Conservation (phyloP, 768 basidiomycete species). For the Amanita molliuscula region DNA sequence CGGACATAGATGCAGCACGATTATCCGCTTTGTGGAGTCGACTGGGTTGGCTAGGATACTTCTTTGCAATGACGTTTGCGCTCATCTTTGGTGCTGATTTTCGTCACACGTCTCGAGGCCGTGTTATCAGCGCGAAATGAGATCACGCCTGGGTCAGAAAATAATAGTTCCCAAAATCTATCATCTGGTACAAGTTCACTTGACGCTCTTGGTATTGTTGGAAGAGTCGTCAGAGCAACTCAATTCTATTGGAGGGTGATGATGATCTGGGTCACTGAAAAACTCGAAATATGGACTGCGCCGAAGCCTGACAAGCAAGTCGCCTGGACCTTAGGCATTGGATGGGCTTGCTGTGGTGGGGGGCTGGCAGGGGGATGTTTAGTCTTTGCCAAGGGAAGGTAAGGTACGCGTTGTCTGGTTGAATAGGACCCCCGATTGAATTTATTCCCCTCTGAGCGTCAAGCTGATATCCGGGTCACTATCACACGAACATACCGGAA, state of each 20-base stretch:
- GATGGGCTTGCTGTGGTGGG: conserved; percentile 90
- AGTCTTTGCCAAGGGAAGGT: conserved; percentile 73
- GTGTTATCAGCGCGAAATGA: conserved; percentile 66
- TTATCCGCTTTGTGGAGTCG: conserved; percentile 82
- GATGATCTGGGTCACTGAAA: conserved; percentile 46
- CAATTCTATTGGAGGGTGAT: conserved; percentile 30
- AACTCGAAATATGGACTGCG: conserved; percentile 66
- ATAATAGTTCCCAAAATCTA: conserved; percentile 2
- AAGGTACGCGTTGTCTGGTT: conserved; percentile 16
- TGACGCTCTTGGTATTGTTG: conserved; percentile 6
- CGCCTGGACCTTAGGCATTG: conserved; percentile 86
- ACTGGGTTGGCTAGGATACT: conserved; percentile 84
- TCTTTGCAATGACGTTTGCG: conserved; percentile 67
- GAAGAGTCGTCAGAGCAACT: conserved; percentile 18
- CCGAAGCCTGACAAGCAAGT: conserved; percentile 77
- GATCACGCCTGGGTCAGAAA: conserved; percentile 17
- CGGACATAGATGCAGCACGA: conserved; percentile 63
- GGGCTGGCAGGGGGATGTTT: conserved; percentile 83
- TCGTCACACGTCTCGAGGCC: conserved; percentile 62
- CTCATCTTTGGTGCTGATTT: conserved; percentile 57
- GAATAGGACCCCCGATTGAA: not conserved
- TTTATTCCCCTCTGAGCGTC: conserved; percentile 38
- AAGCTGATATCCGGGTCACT: conserved; percentile 68
- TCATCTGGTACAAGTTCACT: conserved; percentile 1
- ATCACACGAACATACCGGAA: conserved; percentile 75